These are phyloP conservation scores for Ceratocystis destructans DNA, from an alignment of 2,329 filamentous ascomycete genomes.

Conservation along the genomic window DNA sequence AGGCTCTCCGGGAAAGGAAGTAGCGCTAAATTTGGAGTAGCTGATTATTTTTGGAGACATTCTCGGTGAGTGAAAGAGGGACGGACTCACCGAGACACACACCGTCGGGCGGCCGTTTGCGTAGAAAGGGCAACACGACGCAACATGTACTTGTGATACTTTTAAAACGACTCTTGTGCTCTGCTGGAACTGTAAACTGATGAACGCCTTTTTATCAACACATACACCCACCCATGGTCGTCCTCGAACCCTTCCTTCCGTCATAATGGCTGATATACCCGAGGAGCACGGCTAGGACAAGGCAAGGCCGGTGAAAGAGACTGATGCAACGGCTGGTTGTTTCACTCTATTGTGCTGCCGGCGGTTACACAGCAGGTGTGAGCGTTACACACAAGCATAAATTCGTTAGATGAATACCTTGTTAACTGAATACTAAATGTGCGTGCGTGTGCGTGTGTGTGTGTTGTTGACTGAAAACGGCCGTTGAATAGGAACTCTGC, in stretches of 20 bases:
- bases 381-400: too few species aligned
- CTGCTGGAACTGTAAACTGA: too few species aligned
- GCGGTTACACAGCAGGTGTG: too few species aligned
- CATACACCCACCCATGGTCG: background rate
- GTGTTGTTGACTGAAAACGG: too few species aligned
- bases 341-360: too few species aligned
- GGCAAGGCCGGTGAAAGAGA: constrained; percentile 28
- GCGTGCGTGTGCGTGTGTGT: too few species aligned
- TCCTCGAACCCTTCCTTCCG: background rate
- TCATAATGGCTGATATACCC: background rate
- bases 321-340: background rate
- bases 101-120: background rate
- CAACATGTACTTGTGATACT: too few species aligned
- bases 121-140: background rate
- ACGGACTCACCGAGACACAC: background rate
- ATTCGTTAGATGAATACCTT: background rate
- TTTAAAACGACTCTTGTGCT: too few species aligned
- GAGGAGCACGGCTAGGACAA: constrained; percentile 11
- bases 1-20: background rate
- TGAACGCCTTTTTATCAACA: background rate
- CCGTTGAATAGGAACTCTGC: too few species aligned
- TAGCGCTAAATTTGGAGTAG: background rate
- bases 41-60: background rate
- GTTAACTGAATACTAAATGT: background rate
- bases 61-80: background rate